These are phyloP conservation scores for Cladosporium sp. DNA, from an alignment of 2,329 filamentous ascomycete species.

Conservation along the genomic window DNA sequence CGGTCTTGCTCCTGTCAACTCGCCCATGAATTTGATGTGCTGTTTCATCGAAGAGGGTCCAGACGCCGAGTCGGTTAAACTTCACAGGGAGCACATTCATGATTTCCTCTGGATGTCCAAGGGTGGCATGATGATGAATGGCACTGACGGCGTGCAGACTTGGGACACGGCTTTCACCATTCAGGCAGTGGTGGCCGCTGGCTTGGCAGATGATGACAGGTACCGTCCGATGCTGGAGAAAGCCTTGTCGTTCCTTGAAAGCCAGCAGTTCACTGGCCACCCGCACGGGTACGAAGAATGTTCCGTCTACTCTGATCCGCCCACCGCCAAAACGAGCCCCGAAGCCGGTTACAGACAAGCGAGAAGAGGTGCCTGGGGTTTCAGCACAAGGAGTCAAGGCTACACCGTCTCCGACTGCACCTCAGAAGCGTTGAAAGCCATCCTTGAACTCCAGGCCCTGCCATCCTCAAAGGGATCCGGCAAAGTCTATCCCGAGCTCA, in stretches of 20 bases:
- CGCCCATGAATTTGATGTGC: conserved; percentile 82
- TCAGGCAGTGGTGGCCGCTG: conserved; percentile 76
- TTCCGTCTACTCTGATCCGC: conserved; percentile 34
- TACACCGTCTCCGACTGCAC: conserved; percentile 96
- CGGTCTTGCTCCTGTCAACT: conserved; percentile 84
- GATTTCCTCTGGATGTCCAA: conserved; percentile 91
- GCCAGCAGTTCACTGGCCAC: conserved; percentile 87
- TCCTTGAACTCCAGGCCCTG: conserved; percentile 79
- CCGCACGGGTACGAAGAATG: conserved; percentile 73
- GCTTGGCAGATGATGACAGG: conserved; percentile 71
- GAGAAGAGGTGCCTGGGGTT: conserved; percentile 92
- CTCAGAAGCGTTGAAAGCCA: conserved; percentile 83
- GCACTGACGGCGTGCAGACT: conserved; percentile 95
- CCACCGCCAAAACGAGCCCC: conserved; percentile 32
- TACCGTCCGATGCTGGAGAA: conserved; percentile 82
- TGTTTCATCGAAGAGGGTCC: conserved; percentile 85
- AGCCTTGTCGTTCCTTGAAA: conserved; percentile 81
- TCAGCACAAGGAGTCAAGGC: conserved; percentile 88
- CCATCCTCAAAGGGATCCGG: conserved; percentile 47
- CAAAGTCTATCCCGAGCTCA: conserved; percentile 62
- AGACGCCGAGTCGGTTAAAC: conserved; percentile 66
- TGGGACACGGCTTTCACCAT: conserved; percentile 95
- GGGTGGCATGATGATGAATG: conserved; percentile 92
- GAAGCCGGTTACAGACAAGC: conserved; percentile 71
- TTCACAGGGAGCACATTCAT: conserved; percentile 76